These are phyloP conservation scores for Botryotinia globosa DNA, from an alignment of 2,329 filamentous ascomycete genomes.

Conservation along the genomic window DNA sequence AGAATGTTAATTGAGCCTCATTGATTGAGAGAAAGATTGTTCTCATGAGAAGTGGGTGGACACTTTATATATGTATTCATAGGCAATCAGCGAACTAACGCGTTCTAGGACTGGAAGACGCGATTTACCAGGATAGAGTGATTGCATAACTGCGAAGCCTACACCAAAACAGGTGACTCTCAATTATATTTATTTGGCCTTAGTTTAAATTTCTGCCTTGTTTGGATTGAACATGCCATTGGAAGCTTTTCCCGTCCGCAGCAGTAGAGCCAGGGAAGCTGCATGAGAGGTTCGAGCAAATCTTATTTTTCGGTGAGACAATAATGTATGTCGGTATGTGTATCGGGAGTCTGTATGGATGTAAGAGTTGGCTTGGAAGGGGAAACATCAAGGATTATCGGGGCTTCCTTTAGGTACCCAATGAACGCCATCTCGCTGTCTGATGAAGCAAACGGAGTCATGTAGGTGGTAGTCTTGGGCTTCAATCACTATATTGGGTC, in stretches of 20 bases:
- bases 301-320: neutral
- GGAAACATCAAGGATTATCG: conserved; percentile 8
- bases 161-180: conserved; percentile 18
- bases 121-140: conserved; percentile 6
- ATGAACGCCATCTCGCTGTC: conserved; percentile 5
- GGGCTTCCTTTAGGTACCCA: neutral
- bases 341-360: neutral
- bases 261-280: neutral
- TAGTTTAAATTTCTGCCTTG: conserved; percentile 9
- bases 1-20: neutral
- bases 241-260: neutral
- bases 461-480: neutral
- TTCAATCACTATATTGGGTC: conserved; percentile 1
- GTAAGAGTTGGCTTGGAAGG: neutral
- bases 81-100: conserved; percentile 16
- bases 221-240: neutral
- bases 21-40: conserved; percentile 1
- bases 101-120: conserved; percentile 6
- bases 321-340: neutral
- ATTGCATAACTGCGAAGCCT: conserved; percentile 2
- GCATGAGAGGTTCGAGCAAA: conserved; percentile 14
- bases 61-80: conserved; percentile 5
- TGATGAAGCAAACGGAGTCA: conserved; percentile 8
- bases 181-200: neutral
- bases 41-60: conserved; percentile 7